Conservation (phyloP, 164 flowering plant genomes). For the Stephania cephalantha region DNA sequence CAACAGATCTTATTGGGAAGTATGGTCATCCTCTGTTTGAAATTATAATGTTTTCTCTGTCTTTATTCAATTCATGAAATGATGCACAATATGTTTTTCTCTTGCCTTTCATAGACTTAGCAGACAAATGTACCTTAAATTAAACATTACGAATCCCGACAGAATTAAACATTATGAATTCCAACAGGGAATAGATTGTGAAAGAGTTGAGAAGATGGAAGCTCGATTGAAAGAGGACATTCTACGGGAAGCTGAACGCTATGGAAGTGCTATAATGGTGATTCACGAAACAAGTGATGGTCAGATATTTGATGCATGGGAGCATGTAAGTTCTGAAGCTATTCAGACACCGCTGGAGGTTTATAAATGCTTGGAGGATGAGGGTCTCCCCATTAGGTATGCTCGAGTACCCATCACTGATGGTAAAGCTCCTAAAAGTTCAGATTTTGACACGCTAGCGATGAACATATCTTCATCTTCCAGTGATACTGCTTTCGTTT, state of each 20-base stretch:
- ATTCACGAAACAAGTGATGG: conserved; percentile 88
- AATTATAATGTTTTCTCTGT: not conserved
- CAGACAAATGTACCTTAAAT: not conserved
- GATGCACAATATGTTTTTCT: not conserved
- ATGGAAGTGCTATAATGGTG: conserved; percentile 88
- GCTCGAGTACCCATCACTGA: conserved; percentile 98
- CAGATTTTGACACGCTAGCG: conserved; percentile 80
- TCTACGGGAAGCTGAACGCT: conserved; percentile 71
- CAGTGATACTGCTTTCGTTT: conserved; percentile 78
- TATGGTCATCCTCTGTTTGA: not conserved
- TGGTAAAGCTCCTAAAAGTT: conserved; percentile 98
- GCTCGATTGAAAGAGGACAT: conserved; percentile 88
- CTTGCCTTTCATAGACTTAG: not conserved
- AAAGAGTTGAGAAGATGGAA: conserved; percentile 93
- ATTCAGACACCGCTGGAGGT: conserved; percentile 91
- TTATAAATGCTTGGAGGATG: conserved; percentile 58
- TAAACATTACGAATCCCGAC: conserved; percentile 5
- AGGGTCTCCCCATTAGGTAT: conserved; percentile 85
- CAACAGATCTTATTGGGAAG: not conserved
- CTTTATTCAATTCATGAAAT: not conserved
- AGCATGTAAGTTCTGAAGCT: conserved; percentile 56
- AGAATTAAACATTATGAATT: conserved; percentile 25
- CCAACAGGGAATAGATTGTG: conserved; percentile 81
- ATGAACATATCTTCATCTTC: conserved; percentile 77
- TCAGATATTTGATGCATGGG: conserved; percentile 92